Evolutionary conservation across 176 grass and related monocot species (phyloP).

Genomic region (Lolium multiflorum): DNA sequence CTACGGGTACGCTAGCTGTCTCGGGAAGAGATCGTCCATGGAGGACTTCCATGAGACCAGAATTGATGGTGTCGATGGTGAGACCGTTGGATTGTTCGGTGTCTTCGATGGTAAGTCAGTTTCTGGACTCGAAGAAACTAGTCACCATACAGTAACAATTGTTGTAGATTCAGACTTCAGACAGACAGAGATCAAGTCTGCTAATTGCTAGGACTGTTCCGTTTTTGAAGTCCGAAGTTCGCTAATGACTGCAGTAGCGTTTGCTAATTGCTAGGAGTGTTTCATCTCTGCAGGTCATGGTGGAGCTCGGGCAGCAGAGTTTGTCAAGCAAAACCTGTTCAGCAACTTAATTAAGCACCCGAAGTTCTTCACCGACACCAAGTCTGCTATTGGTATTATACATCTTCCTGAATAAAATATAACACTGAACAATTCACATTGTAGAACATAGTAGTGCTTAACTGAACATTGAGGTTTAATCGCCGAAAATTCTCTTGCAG

Average conservation of each 20-base stretch:
- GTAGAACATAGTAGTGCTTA: not conserved
- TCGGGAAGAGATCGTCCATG: slow-evolving; percentile 81
- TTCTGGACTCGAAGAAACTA: not conserved
- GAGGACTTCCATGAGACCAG: slow-evolving; percentile 88
- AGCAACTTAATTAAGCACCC: slow-evolving; percentile 84
- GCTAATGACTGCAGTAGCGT: no score
- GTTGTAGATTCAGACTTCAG: not conserved
- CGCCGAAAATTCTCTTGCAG: slow-evolving; percentile 32
- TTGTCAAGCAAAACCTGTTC: slow-evolving; percentile 85
- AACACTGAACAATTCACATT: not conserved
- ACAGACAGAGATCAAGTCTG: not conserved
- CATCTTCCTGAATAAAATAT: not conserved
- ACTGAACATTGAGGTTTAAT: slow-evolving; percentile 12
- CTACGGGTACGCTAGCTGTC: slow-evolving; percentile 83
- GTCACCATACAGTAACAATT: not conserved
- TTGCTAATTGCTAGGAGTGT: not conserved
- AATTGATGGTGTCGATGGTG: slow-evolving; percentile 77
- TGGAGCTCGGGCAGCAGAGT: slow-evolving; percentile 85
- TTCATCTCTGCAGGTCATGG: slow-evolving; percentile 66
- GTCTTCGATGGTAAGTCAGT: slow-evolving; percentile 76
- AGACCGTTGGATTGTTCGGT: slow-evolving; percentile 79
- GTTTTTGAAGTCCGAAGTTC: no score
- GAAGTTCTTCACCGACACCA: slow-evolving; percentile 85
- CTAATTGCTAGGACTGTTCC: not conserved
- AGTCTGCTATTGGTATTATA: slow-evolving; percentile 71